Base-by-base conservation (phyloP, 2,329 filamentous ascomycete species). In the Verticillium nonalfalfae region DNA sequence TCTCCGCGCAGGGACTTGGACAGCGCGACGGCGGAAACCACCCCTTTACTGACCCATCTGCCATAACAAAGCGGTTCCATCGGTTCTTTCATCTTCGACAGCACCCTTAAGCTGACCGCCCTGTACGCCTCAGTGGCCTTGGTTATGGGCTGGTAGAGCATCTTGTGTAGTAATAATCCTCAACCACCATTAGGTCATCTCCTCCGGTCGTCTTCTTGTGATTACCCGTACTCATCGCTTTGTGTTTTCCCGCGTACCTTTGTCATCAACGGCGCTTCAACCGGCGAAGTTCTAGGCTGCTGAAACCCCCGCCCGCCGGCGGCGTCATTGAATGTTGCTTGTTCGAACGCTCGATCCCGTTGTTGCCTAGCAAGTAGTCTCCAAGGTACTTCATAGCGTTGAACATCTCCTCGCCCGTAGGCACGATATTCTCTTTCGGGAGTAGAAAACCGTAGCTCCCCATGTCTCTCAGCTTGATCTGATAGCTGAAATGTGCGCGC, bases 381-480 rank as follows among this genome's bases (percentile, higher is more conserved):
- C 91, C 93, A 69, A 97, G 87, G 68, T 93, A 93, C 70, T 93
- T 84, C 64, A 97, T 81, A 0, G 93, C 91, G 66, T 90, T 89
- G 66, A 94, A 87, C 50, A 94, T 84, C 74, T 99, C 95, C 73
- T 94, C 88, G 9, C 95, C 94, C 0, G 91, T 95, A 0, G 94
- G 93, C 2, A 96, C 79, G 62, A 98, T 98, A 63, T 96, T 85
- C 61, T 95, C 89, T 61, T 85, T 88, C 0, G 95, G 95, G 4
- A 98, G 79, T 57, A 99, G 78, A 72, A 98, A 99, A 0, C 95
- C 95, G 72, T 98, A 98, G 72, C 88, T 95, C 10, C 95, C 95
- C 0, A 90, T 95, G 73, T 99, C 95, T 57, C 95, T 83, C 34
- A 99, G 80, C 77, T 98, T 98, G 76, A 95, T 89, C 79, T 98